Conservation (phyloP, 345 rosid species). For the Alliaria petiolata region DNA sequence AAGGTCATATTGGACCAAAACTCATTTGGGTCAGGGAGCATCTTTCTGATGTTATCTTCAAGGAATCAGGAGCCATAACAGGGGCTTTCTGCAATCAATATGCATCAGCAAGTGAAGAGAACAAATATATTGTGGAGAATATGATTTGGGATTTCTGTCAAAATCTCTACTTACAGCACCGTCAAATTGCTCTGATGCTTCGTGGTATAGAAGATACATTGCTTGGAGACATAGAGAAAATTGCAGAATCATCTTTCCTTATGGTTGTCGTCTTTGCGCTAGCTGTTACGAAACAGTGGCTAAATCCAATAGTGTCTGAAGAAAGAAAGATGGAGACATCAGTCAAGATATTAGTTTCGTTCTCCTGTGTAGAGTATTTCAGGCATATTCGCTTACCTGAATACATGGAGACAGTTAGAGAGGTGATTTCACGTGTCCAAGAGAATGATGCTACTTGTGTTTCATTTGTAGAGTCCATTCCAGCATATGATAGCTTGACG, state of each 20-base stretch:
- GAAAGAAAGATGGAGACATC: conserved; percentile 65
- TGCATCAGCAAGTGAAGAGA: conserved; percentile 55
- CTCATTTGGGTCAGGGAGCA: conserved; percentile 49
- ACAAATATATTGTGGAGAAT: conserved; percentile 55
- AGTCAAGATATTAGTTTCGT: conserved; percentile 61
- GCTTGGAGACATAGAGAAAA: conserved; percentile 66
- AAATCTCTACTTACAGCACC: conserved; percentile 68
- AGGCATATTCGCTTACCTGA: conserved; percentile 81
- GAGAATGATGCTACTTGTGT: conserved; percentile 63
- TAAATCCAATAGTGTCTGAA: conserved; percentile 42
- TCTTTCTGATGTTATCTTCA: conserved; percentile 51
- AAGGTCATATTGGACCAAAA: conserved; percentile 28
- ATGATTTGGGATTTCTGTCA: conserved; percentile 75
- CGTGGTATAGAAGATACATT: conserved; percentile 48
- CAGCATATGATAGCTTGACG: conserved; percentile 64
- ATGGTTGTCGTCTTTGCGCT: conserved; percentile 81
- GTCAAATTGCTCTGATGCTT: conserved; percentile 60
- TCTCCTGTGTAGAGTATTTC: conserved; percentile 84
- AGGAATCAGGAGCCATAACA: conserved; percentile 75
- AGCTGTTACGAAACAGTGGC: conserved; percentile 67
- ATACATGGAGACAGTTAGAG: conserved; percentile 80
- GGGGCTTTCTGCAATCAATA: conserved; percentile 82
- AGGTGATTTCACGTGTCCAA: conserved; percentile 69
- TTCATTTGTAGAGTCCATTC: conserved; percentile 75
- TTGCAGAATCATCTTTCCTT: conserved; percentile 88